Evolutionary conservation across 169 alveolate genomes (phyloP), one percentile per base, ranked within the genome.

Genomic region (Babesia bovis): DNA sequence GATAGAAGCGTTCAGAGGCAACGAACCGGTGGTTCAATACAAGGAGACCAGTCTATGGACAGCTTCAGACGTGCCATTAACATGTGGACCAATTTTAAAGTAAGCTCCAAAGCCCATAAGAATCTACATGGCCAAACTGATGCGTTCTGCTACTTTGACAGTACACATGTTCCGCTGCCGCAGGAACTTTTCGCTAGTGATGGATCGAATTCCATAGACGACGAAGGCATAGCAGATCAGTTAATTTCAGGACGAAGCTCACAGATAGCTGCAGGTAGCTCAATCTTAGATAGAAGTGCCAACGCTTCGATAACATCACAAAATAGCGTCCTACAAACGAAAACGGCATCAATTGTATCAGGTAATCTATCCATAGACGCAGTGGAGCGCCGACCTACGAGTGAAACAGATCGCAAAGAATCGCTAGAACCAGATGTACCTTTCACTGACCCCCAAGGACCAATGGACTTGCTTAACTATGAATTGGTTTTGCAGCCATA

Each of bases 41-140:
- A 21, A 4, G 69, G 23, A 36, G 28, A 7, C n/a, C 69, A 59
- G n/a, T 59, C 69, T 17, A 10, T 63, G 2, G 60, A 32, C 17
- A 25, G 35, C 13, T 63, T 63, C 28, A 63, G 23, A 55, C 63
- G 51, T 17, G 60, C 73, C 0, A 21, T 63, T 25, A 52, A 26
- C 32, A 63, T 44, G 73, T 63, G 73, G 73, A n/a, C 73, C 17
- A 63, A 63, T 21, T 63, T 63, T 47, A 63, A 63, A 25, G 41
- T 47, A 23, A 49, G 73, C 73, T 0, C 60, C 25, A 63, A 63
- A 30, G 47, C 60, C n/a, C 50, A 45, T 36, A 4, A 45, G 42
- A 17, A 63, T 23, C 60, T 63, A 17, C 73, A 63, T 33, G 61
- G 61, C 33, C 38, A 30, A 0, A 63, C 73, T 2, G 73, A 63